Evolutionary conservation across 1,284 basidiomycete species (phyloP).

Genomic region (Agaricales sp.): DNA sequence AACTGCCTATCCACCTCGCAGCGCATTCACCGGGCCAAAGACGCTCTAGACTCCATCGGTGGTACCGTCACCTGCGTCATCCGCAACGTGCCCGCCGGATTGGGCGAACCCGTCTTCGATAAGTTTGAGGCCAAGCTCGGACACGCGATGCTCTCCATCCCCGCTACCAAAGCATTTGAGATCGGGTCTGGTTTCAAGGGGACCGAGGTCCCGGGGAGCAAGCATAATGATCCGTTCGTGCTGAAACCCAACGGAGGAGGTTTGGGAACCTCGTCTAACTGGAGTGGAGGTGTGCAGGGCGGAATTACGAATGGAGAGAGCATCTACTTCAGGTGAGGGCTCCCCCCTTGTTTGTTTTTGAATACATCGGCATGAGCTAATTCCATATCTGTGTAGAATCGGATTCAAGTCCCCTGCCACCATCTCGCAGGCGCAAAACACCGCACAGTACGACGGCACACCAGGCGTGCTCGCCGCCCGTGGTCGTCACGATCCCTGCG

Average conservation of each 20-base stretch:
- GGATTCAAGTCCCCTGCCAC: conserved; percentile 99
- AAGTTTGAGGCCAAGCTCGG: conserved; percentile 96
- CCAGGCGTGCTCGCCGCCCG: conserved; percentile 81
- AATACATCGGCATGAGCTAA: neutral
- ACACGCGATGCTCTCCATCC: conserved; percentile 98
- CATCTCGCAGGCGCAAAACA: conserved; percentile 87
- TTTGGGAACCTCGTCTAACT: conserved; percentile 86
- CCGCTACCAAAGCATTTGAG: conserved; percentile 98
- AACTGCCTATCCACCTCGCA: conserved; percentile 21
- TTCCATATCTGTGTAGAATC: conserved; percentile 38
- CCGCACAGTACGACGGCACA: conserved; percentile 89
- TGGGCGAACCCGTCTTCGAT: conserved; percentile 98
- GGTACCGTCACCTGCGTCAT: conserved; percentile 97
- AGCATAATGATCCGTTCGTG: conserved; percentile 91
- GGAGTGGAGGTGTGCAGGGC: conserved; percentile 96
- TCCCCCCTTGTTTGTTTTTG: conserved; percentile 8
- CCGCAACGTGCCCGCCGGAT: conserved; percentile 79
- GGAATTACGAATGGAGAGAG: conserved; percentile 97
- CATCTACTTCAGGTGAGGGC: conserved; percentile 85
- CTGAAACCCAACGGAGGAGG: conserved; percentile 49
- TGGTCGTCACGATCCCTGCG: conserved; percentile 95
- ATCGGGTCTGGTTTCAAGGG: conserved; percentile 96
- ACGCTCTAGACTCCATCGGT: conserved; percentile 88
- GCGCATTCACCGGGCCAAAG: conserved; percentile 92
- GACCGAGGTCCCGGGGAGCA: conserved; percentile 87